Base-by-base conservation (phyloP, 108 stramenopile species). In the Skeletonema potamos region DNA sequence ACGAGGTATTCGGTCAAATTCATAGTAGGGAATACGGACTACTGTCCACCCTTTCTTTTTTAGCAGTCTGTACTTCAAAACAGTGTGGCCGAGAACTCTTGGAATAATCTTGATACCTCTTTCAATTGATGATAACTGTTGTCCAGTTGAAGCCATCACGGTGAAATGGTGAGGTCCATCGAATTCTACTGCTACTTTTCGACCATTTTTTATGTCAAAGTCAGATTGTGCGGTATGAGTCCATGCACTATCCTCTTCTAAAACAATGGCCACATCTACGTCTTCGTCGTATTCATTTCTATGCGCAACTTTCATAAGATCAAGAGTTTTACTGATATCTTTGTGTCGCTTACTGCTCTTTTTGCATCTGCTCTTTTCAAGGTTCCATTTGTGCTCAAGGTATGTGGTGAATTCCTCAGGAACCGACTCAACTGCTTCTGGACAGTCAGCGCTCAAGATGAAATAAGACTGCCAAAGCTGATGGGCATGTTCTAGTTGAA, bases 101-200 rank as follows among this genome's bases (percentile, higher is more conserved):
- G 89, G 89, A 29, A 39, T 32, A 2, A 70, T 70, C 22, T 81
- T 68, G 22, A 30, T 54, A 34, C 80, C 80, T 33, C 66, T 74
- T 55, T 74, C 39, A 15, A 80, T 54, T 30, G 32, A 43, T 27
- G 63, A 27, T 54, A 63, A 43, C 33, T 74, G 65, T 8, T 83
- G 57, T 10, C 71, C 64, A n/a, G 66, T 70, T 3, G 73, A 68
- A 56, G 63, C 65, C 64, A 66, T 54, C 29, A 70, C 81, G 32
- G 94, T 91, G 57, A 95, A 95, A 66, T 95, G 94, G 79, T 85
- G 85, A 0, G 94, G 94, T 15, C 94, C 94, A 77, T 95, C 94
- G 58, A 92, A 95, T 70, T 95, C 94, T 22, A 95, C 90, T 29
- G 94, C 94, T 29, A 93, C 83, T 64, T 86, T 86, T 17, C 78